These are phyloP conservation scores for Mitragyna speciosa DNA, from an alignment of 257 asterid genomes.

Conservation along the genomic window DNA sequence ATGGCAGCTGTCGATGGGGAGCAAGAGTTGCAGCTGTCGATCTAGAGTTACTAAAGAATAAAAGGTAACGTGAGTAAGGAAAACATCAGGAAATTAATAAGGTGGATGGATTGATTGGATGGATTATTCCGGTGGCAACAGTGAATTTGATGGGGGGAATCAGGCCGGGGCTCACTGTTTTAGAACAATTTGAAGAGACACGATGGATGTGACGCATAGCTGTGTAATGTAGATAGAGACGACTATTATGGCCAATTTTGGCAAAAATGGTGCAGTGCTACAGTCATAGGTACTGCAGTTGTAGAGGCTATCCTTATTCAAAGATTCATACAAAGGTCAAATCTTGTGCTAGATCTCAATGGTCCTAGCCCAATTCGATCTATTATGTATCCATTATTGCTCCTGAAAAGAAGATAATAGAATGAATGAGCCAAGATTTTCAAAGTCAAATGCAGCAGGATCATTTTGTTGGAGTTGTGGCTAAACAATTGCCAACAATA, in stretches of 20 bases:
- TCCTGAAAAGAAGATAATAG: not conserved
- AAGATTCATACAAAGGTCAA: not conserved
- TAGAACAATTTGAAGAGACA: not conserved
- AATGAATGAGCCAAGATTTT: too few relatives aligned
- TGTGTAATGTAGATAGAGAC: not conserved
- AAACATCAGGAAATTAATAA: not conserved
- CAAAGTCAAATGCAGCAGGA: not conserved
- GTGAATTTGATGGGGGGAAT: not conserved
- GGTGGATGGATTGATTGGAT: constrained; percentile 3
- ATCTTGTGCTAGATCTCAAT: not conserved
- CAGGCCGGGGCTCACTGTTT: not conserved
- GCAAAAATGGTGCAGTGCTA: not conserved
- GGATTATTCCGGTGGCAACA: not conserved
- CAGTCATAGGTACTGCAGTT: not conserved
- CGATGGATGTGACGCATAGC: not conserved
- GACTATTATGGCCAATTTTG: not conserved
- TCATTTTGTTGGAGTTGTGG: too few relatives aligned
- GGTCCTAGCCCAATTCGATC: not conserved
- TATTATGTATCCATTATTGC: not conserved
- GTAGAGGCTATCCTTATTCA: not conserved
- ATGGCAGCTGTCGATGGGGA: constrained; percentile 2
- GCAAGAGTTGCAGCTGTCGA: not conserved
- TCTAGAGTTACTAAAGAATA: not conserved
- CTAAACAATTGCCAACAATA: too few relatives aligned
- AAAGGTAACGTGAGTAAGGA: not conserved